Evolutionary conservation across 148 eudicot genomes (phyloP).

Genomic region (Silene conica): DNA sequence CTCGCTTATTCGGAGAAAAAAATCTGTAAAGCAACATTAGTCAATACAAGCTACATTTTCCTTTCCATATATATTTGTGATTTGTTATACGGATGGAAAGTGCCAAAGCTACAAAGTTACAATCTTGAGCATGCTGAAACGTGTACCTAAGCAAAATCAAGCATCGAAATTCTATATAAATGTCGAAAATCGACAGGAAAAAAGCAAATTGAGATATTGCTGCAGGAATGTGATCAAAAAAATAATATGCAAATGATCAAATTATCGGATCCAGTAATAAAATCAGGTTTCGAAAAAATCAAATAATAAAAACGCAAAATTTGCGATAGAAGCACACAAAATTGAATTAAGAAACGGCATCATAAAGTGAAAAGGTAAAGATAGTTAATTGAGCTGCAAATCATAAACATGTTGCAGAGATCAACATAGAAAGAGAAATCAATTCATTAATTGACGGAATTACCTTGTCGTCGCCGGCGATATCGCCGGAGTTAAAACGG

Average conservation of each 20-base stretch:
- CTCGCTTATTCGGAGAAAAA: not conserved
- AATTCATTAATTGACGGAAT: not conserved
- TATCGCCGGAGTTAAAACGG: conserved; percentile 3
- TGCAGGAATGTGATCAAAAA: not conserved
- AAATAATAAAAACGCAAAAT: not conserved
- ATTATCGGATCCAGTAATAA: not conserved
- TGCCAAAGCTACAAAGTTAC: not conserved
- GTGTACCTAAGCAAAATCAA: not conserved
- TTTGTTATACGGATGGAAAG: not conserved
- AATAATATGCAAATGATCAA: not conserved
- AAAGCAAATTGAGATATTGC: not conserved
- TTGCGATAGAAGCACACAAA: not conserved
- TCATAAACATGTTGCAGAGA: not conserved
- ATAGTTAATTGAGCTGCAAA: not conserved
- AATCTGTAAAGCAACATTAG: not conserved
- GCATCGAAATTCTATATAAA: not conserved
- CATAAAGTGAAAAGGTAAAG: not conserved
- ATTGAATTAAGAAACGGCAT: not conserved
- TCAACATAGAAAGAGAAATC: not conserved
- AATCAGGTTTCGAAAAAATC: not conserved
- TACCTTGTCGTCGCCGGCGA: conserved; percentile 9
- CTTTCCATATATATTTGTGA: not conserved
- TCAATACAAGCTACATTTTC: not conserved
- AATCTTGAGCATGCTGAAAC: not conserved
- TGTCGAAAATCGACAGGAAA: not conserved